Evolutionary conservation across 2,329 filamentous ascomycete species (phyloP).

Genomic region (Neoascochyta sp.): DNA sequence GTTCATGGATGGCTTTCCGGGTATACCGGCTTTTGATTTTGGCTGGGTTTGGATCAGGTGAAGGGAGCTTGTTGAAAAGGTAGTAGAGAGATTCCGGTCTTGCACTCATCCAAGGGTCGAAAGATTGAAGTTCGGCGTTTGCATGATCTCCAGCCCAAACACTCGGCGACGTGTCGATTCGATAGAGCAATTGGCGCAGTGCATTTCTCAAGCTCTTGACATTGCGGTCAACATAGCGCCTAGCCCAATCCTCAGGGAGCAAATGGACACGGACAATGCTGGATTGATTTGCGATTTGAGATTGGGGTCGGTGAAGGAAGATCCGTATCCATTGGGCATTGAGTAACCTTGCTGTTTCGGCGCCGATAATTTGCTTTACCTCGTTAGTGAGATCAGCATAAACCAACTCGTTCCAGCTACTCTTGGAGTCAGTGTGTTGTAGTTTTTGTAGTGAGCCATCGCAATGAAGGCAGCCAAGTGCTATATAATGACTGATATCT

Average conservation of each 20-base stretch:
- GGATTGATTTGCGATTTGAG: neutral
- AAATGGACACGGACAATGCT: conserved; percentile 55
- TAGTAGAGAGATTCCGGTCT: conserved; percentile 59
- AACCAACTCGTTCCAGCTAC: conserved; percentile 26
- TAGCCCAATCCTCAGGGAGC: conserved; percentile 62
- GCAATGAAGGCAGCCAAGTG: conserved; percentile 34
- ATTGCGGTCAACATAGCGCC: conserved; percentile 51
- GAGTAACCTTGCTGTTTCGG: conserved; percentile 24
- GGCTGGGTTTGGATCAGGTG: conserved; percentile 57
- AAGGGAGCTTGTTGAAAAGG: conserved; percentile 70
- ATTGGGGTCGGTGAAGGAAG: conserved; percentile 12
- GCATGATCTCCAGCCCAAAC: conserved; percentile 54
- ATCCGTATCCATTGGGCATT: conserved; percentile 37
- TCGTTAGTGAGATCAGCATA: conserved; percentile 17
- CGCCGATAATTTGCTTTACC: conserved; percentile 20
- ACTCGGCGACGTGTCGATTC: conserved; percentile 54
- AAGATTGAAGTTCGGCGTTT: conserved; percentile 17
- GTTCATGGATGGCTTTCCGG: conserved; percentile 52
- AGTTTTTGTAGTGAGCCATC: conserved; percentile 9
- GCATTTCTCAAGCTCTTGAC: conserved; percentile 45
- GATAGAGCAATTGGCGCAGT: conserved; percentile 49
- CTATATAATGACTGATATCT: conserved; percentile 30
- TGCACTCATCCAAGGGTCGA: conserved; percentile 41
- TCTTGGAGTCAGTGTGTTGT: neutral
- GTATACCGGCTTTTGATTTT: conserved; percentile 50